Conservation (phyloP, 257 asterid species). For the Salvia rosmarinus region DNA sequence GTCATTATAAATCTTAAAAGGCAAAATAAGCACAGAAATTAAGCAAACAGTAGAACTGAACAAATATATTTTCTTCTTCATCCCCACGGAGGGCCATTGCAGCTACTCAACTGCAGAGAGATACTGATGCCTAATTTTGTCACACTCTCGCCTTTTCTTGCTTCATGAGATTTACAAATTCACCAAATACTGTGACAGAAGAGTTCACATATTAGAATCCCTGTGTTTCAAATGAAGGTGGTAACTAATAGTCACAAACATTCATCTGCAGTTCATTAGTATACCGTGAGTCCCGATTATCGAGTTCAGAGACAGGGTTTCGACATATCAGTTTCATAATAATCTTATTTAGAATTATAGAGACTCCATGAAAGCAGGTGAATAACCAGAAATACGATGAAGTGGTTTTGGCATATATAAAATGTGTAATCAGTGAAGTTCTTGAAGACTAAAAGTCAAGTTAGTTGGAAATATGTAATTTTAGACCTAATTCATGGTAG, state of each 20-base stretch:
- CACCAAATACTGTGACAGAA: slow-evolving; percentile 52
- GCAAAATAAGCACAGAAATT: neutral
- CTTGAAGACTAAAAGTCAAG: neutral
- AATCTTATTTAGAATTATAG: too few relatives aligned
- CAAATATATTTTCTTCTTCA: slow-evolving; percentile 7
- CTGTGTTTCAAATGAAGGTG: neutral
- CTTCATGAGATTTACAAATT: slow-evolving; percentile 56
- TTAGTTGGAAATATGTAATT: neutral
- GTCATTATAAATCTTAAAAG: neutral
- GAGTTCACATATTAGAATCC: slow-evolving; percentile 3
- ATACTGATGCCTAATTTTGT: slow-evolving; percentile 23
- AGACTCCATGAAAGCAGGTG: too few relatives aligned
- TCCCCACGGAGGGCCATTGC: slow-evolving; percentile 1
- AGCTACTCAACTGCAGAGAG: slow-evolving; percentile 5
- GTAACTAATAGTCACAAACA: neutral
- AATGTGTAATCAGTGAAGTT: neutral
- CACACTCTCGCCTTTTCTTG: slow-evolving; percentile 44
- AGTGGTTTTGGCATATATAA: neutral
- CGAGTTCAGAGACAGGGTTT: too few relatives aligned
- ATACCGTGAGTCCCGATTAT: too few relatives aligned
- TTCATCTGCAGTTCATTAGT: neutral
- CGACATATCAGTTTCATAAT: too few relatives aligned
- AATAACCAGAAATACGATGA: too few relatives aligned
- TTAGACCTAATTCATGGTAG: neutral
- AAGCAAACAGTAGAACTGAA: neutral